These are phyloP conservation scores for Phytophthora tubulina DNA, from an alignment of 352 stramenopile genomes.

Conservation along the genomic window DNA sequence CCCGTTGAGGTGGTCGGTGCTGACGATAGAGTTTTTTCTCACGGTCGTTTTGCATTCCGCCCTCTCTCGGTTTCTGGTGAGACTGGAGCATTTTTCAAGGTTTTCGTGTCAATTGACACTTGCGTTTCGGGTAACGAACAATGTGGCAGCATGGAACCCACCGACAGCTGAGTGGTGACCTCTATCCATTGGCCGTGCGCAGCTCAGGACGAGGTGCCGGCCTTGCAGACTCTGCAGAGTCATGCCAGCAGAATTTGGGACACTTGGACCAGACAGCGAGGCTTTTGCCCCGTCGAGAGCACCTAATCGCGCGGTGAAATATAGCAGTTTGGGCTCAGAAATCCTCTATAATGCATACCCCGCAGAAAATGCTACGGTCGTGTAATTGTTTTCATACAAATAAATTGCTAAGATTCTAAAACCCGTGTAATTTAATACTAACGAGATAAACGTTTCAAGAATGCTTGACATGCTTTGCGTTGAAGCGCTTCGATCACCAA, in stretches of 20 bases:
- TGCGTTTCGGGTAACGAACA: slow-evolving; percentile 15
- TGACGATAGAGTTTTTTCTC: slow-evolving; percentile 31
- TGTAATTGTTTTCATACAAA: not conserved
- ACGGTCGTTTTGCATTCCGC: not conserved
- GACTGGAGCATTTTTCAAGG: too few species aligned
- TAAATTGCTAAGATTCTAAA: not conserved
- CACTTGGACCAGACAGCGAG: slow-evolving; percentile 32
- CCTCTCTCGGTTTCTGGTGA: slow-evolving; percentile 13
- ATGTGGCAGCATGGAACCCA: slow-evolving; percentile 3
- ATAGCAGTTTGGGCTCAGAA: not conserved
- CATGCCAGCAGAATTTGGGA: slow-evolving; percentile 19
- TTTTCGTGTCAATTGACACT: not conserved
- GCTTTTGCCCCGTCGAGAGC: not conserved
- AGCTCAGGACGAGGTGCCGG: slow-evolving; percentile 7
- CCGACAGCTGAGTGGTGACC: slow-evolving; percentile 10
- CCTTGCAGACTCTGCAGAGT: slow-evolving; percentile 7
- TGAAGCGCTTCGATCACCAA: slow-evolving; percentile 14
- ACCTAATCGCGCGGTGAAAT: slow-evolving; percentile 30
- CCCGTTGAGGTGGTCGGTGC: not conserved
- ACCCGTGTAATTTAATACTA: not conserved
- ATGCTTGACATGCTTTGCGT: not conserved
- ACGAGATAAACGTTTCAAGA: too few species aligned
- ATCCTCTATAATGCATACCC: not conserved
- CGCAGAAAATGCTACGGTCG: not conserved
- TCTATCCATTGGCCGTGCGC: not conserved